A percentile compares a stretch with the other conserved stretches of the same genome.
phyloP scores from a whole-genome alignment of 306 rosid species.

The Hippophae tibetana region DNA sequence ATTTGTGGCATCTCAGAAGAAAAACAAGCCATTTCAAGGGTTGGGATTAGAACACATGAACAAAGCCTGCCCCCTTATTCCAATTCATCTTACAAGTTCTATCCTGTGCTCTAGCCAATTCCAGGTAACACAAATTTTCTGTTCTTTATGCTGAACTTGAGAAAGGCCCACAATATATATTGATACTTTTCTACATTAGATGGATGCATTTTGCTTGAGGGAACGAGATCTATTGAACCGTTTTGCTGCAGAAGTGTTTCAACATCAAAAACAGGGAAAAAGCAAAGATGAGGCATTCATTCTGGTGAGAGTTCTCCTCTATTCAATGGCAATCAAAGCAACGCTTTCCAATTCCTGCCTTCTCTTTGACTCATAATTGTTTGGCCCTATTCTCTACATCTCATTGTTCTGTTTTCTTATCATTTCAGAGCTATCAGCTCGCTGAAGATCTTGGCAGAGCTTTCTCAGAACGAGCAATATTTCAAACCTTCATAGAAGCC shows the following conservation, averaged over 20 bases:
- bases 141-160: background rate
- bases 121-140: conserved; percentile 49
- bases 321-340: no score
- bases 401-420: conserved; percentile 12
- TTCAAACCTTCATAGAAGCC: conserved; percentile 46
- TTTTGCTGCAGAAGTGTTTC: conserved; percentile 63
- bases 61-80: conserved; percentile 48
- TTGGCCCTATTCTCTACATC: conserved; percentile 1
- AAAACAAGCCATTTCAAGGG: conserved; percentile 57
- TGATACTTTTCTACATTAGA: conserved; percentile 34
- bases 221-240: conserved; percentile 69
- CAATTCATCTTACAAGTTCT: conserved; percentile 56
- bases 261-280: conserved; percentile 54
- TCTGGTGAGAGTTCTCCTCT: conserved; percentile 38
- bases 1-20: conserved; percentile 45
- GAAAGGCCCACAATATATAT: conserved; percentile 19
- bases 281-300: conserved; percentile 61
- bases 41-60: conserved; percentile 92
- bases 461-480: conserved; percentile 61
- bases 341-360: background rate
- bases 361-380: background rate
- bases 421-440: conserved; percentile 63
- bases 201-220: conserved; percentile 68
- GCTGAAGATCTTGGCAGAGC: conserved; percentile 89
- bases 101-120: conserved; percentile 48